Conservation (phyloP, 73 alveolate species). For the Tetrahymena borealis region DNA sequence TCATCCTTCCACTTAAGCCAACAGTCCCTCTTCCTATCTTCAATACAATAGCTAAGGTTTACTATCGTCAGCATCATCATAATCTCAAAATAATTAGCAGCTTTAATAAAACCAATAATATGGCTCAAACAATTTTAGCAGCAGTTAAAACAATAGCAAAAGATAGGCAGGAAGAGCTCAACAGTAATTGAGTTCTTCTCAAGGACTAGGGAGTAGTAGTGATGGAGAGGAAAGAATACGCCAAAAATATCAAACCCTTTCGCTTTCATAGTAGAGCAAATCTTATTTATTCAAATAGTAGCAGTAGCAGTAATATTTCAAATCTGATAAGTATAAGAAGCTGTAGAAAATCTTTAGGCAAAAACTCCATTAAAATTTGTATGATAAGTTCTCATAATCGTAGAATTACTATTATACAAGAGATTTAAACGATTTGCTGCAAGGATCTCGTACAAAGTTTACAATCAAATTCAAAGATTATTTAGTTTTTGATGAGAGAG, state of each 20-base stretch:
- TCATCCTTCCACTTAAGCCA: background rate
- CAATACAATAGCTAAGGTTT: background rate
- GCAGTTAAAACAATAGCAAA: background rate
- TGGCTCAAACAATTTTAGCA: background rate
- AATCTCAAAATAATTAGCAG: background rate
- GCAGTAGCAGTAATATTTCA: background rate
- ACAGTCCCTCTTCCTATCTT: background rate
- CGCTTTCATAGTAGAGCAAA: background rate
- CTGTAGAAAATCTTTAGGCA: background rate
- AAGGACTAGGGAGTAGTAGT: background rate
- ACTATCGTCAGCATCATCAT: background rate
- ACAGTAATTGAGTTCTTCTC: background rate
- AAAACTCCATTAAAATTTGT: background rate
- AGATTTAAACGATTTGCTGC: background rate
- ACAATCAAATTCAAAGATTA: background rate
- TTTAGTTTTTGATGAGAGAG: background rate
- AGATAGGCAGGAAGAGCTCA: background rate
- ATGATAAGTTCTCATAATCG: background rate
- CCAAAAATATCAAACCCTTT: background rate
- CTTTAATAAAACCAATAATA: background rate
- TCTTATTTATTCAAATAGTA: background rate
- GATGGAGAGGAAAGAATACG: background rate
- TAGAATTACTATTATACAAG: background rate
- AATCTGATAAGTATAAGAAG: background rate
- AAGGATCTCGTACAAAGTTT: background rate